Percentiles rank a stretch among this genome's conserved stretches.
Evolutionary conservation across 2,329 filamentous ascomycete genomes (phyloP).

Genomic region (Colletotrichum kahawae): DNA sequence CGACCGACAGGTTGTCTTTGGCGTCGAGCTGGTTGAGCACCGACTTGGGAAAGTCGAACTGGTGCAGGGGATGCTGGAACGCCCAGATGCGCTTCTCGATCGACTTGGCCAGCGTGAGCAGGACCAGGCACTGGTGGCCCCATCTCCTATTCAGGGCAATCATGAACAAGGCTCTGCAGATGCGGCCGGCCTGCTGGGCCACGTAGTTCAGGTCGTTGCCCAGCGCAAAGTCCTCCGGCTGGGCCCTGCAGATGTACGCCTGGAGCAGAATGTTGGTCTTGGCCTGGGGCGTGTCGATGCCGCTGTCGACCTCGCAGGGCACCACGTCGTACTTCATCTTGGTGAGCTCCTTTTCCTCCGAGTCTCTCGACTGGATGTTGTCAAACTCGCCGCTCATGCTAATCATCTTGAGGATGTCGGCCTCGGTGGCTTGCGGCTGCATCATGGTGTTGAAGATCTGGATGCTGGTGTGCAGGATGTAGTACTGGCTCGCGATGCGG

Average conservation of each 20-base stretch:
- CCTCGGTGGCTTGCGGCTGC: conserved; percentile 83
- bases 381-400: conserved; percentile 98
- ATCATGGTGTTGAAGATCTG: conserved; percentile 98
- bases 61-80: conserved; percentile 91
- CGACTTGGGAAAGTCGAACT: conserved; percentile 88
- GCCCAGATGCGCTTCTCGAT: conserved; percentile 97
- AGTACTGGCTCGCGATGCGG: conserved; percentile 95
- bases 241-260: conserved; percentile 87
- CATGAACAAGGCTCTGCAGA: conserved; percentile 95
- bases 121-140: conserved; percentile 92
- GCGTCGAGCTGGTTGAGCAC: conserved; percentile 84
- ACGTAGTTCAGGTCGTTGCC: conserved; percentile 94
- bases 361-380: conserved; percentile 92
- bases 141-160: conserved; percentile 93
- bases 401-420: conserved; percentile 94
- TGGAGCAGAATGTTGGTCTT: conserved; percentile 98
- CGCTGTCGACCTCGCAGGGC: conserved; percentile 80
- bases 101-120: conserved; percentile 92
- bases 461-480: conserved; percentile 91
- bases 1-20: conserved; percentile 78
- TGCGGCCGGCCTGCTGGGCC: conserved; percentile 92
- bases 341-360: conserved; percentile 84
- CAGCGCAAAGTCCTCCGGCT: conserved; percentile 91
- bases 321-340: conserved; percentile 73
- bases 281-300: conserved; percentile 73